These are phyloP conservation scores for Austroboletus novae-zelandiae DNA, from an alignment of 1,284 basidiomycete genomes.

Conservation along the genomic window DNA sequence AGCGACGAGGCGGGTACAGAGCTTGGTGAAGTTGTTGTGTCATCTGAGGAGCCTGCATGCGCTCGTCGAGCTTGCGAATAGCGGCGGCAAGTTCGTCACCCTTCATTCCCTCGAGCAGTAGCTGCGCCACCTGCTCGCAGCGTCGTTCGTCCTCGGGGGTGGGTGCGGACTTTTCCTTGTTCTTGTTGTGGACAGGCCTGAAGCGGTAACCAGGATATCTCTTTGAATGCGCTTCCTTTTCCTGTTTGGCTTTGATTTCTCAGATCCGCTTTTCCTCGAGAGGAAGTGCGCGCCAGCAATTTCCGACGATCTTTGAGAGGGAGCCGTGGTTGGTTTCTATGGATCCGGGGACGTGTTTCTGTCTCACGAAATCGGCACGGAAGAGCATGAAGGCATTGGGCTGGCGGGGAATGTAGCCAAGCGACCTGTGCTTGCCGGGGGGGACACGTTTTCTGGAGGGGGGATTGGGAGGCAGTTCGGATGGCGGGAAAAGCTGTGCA, in stretches of 20 bases:
- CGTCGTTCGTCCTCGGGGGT: slow-evolving; percentile 50
- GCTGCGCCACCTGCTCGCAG: slow-evolving; percentile 57
- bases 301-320: slow-evolving; percentile 70
- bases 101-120: slow-evolving; percentile 59
- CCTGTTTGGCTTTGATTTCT: slow-evolving; percentile 52
- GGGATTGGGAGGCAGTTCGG: slow-evolving; percentile 36
- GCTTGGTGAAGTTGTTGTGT: slow-evolving; percentile 11
- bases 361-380: slow-evolving; percentile 82
- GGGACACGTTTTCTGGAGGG: slow-evolving; percentile 45
- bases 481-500: slow-evolving; percentile 46
- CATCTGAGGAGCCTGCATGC: slow-evolving; percentile 14
- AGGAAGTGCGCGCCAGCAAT: slow-evolving; percentile 65
- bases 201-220: slow-evolving; percentile 71
- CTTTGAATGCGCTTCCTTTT: slow-evolving; percentile 63
- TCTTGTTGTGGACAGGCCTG: slow-evolving; percentile 66
- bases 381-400: slow-evolving; percentile 95
- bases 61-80: slow-evolving; percentile 52
- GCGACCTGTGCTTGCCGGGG: slow-evolving; percentile 57
- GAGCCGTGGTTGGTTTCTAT: slow-evolving; percentile 84
- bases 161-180: slow-evolving; percentile 40
- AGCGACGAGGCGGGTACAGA: slow-evolving; percentile 46
- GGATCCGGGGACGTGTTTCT: slow-evolving; percentile 76
- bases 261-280: too few species aligned
- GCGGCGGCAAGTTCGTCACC: slow-evolving; percentile 64
- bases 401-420: slow-evolving; percentile 82